Evolutionary conservation across 257 asterid species (phyloP), one percentile per base, ranked within the genome.

Genomic region (Ilex asprella): DNA sequence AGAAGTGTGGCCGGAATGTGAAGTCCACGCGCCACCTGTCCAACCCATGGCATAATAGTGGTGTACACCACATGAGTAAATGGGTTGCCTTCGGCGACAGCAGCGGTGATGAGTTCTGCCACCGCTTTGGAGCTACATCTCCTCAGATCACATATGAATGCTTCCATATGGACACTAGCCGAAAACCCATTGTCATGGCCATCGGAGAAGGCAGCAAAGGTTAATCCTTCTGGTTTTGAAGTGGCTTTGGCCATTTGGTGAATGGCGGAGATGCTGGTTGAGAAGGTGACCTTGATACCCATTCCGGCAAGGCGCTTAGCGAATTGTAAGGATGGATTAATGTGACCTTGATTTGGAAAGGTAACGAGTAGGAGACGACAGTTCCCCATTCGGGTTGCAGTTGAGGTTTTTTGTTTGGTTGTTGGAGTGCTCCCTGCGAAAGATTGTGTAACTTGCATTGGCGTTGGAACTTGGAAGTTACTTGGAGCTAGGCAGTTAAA

Each of bases 251-350:
- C 27, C 64, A 79, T 76, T 56, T 67, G 72, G 13, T 67, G 21
- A 30, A 67, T 16, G 53, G 77, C 80, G 51, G 60, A 58, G 5
- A 12, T 14, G 31, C 65, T 65, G 44, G 85, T 79, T 13, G 59
- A 58, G 59, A 76, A 62, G 64, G 82, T 76, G 74, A 79, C 68
- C 7, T 31, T 31, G 0, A 60, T 67, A 15, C 78, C 78, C 10
- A 49, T 13, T 3, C 65, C 11, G 0, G 60, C 47, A n/a, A 73
- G 64, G 47, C 58, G 14, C 39, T 73, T 73, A 0, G 70, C 78
- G 5, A 73, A 60, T 21, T 21, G 27, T 21, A 21, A 21, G 27
- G 27, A 21, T 21, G 27, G 27, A 21, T 21, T 21, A 21, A 73
- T 41, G 39, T 73, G 74, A 64, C 78, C 64, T 39, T 67, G 78